Percentiles rank a stretch among this genome's conserved stretches.
Conservation (phyloP, 371 early-diverging fungal species). For the Ordospora pajunii region DNA sequence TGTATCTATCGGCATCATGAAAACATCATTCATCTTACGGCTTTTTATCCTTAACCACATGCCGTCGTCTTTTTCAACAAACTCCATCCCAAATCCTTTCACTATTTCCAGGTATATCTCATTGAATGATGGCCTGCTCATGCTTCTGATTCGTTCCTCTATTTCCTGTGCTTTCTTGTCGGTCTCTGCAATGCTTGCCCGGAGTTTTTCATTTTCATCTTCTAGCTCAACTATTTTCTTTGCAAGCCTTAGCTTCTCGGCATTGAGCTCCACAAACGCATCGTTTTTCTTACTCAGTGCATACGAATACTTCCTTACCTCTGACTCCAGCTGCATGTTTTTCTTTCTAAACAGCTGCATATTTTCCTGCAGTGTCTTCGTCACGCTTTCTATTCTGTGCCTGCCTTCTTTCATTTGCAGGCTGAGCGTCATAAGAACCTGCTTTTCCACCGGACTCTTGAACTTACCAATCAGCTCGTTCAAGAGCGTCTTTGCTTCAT, state of each 20-base stretch:
- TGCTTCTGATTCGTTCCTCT: conserved; percentile 5
- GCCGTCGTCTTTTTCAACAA: conserved; percentile 8
- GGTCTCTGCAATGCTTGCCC: not conserved
- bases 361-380: not conserved
- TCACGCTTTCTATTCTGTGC: not conserved
- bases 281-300: conserved; percentile 29
- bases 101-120: conserved; percentile 45
- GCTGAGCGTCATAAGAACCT: not conserved
- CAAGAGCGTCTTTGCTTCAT: not conserved
- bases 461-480: not conserved
- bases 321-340: conserved; percentile 10
- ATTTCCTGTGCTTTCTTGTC: not conserved
- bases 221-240: conserved; percentile 38
- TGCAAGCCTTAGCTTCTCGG: conserved; percentile 28
- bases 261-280: conserved; percentile 5
- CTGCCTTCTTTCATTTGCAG: not conserved
- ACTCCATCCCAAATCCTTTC: conserved; percentile 48
- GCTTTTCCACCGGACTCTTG: not conserved
- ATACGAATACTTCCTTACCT: conserved; percentile 14
- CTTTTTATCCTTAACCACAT: conserved; percentile 20
- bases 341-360: conserved; percentile 19
- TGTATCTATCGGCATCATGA: conserved; percentile 3
- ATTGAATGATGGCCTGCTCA: conserved; percentile 26
- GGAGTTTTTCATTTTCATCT: conserved; percentile 33
- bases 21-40: conserved; percentile 35